Base-by-base conservation (phyloP, 257 asterid species). In the Forsythia viridissima region DNA sequence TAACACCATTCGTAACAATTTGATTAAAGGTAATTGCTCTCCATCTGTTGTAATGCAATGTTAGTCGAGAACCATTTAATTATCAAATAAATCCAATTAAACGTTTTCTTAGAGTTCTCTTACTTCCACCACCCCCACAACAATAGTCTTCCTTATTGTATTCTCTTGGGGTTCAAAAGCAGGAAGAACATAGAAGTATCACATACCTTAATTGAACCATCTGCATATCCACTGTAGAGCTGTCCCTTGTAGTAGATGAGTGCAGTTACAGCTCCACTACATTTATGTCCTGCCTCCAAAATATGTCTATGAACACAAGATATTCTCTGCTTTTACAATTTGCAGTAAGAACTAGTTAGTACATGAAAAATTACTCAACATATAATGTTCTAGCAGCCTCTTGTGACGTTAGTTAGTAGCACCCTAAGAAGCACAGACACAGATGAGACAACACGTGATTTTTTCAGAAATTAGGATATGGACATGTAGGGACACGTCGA, bases 221-320 rank as follows among this genome's bases (percentile, higher is more conserved):
- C 94, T n/a, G 90, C 83, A 82, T 93, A 82, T 85, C 99, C 99
- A 80, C 98, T 85, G 85, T 78, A 86, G 44, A 94, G 85, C 75
- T 80, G 88, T 74, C 99, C 99, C 59, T 83, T 93, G 88, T 89
- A 90, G 96, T 81, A 91, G 77, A 89, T 90, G 69, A 94, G 95
- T 7, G 96, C 94, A 55, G 96, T 91, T 75, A 91, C 99, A 81
- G 94, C 97, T 84, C 92, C 97, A 78, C 81, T 89, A 51, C 70
- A 59, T 79, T 82, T 89, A 41, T 83, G 87, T 61, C 93, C 92
- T 30, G 82, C 88, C 85, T 94, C 99, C 76, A 94, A 83, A 42
- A 88, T 75, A 76, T 93, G 99, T 81, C 92, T 93, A 80, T 94
- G 99, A 46, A 91, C 98, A 36, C 99, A 93, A 6, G 99, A 94